Evolutionary conservation across 1,284 basidiomycete genomes (phyloP), one percentile per base, ranked within the genome.

Genomic region (Filobasidium uniguttulatum): DNA sequence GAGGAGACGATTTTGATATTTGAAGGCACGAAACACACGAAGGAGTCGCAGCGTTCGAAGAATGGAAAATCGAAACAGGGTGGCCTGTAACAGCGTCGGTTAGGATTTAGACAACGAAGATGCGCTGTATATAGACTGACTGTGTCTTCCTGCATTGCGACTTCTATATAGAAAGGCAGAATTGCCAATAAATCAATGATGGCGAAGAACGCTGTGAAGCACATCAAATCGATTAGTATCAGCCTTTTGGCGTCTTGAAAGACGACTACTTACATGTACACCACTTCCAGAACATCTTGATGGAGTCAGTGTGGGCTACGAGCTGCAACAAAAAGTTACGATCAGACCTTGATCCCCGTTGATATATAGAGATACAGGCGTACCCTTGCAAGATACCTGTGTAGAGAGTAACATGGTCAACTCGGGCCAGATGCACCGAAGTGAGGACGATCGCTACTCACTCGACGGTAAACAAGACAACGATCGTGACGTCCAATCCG

Each of bases 11-110:
- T 66, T 67, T 50, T 69, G 65, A 59, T 85, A 81, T 52, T 80
- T 78, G 74, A 90, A 91, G 0, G 87, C 85, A 37, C 83, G 73
- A 68, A 91, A 91, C 9, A 90, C 85, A 17, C 87, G 78, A 23
- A 90, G 66, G 0, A 90, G 74, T 33, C 86, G 79, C 64, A 88
- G 86, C 63, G 84, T 86, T 33, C 71, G 55, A 23, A 72, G 71
- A 53, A 90, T 90, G 1, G 85, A 87, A 66, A 90, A 91, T 22
- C 87, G 77, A 69, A 90, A 90, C 50, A 87, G 72, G 33, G 83
- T 81, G 10, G 83, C 80, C 82, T 85, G 57, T 3, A 23, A 29
- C 20, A 36, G 45, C 34, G 35, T 25, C 17, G 25, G 15, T 10
- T 37, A 15, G n/a, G 23, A 17, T 29, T 2, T 20, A 14, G 22